Conservation (phyloP, 1,284 basidiomycete genomes). For the Heterobasidion annosum region DNA sequence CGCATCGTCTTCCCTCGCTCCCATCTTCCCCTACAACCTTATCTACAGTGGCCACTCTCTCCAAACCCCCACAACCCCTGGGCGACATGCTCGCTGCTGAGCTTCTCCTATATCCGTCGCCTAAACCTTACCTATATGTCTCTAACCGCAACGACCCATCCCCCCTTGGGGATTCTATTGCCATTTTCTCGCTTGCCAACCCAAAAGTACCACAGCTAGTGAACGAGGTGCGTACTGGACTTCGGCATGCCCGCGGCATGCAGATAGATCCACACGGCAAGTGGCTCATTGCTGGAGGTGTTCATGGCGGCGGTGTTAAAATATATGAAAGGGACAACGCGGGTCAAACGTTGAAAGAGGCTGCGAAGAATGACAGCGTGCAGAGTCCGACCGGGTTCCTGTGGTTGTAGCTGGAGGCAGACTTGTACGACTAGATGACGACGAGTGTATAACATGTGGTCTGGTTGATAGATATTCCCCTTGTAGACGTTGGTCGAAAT, state of each 20-base stretch:
- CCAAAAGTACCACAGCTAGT: constrained; percentile 11
- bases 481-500: no score
- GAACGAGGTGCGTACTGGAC: constrained; percentile 18
- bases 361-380: constrained; percentile 12
- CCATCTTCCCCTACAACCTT: constrained; percentile 31
- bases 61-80: constrained; percentile 26
- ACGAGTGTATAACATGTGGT: no score
- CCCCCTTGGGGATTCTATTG: constrained; percentile 51
- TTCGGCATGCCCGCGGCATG: constrained; percentile 22
- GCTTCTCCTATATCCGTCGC: constrained; percentile 37
- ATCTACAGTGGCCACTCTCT: constrained; percentile 35
- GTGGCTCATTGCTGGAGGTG: constrained; percentile 21
- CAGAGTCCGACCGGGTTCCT: constrained; percentile 13
- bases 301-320: constrained; percentile 21
- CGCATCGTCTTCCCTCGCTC: constrained; percentile 37
- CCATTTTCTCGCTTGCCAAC: constrained; percentile 32
- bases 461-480: no score
- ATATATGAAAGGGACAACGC: constrained; percentile 19
- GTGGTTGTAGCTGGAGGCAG: constrained; percentile 4
- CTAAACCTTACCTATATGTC: constrained; percentile 43
- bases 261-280: constrained; percentile 14
- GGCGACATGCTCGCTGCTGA: constrained; percentile 45
- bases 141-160: constrained; percentile 60
- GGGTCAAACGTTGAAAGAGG: constrained; percentile 15
- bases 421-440: no score